Conservation (phyloP, 352 stramenopile genomes). For the Globisporangium spinosum region DNA sequence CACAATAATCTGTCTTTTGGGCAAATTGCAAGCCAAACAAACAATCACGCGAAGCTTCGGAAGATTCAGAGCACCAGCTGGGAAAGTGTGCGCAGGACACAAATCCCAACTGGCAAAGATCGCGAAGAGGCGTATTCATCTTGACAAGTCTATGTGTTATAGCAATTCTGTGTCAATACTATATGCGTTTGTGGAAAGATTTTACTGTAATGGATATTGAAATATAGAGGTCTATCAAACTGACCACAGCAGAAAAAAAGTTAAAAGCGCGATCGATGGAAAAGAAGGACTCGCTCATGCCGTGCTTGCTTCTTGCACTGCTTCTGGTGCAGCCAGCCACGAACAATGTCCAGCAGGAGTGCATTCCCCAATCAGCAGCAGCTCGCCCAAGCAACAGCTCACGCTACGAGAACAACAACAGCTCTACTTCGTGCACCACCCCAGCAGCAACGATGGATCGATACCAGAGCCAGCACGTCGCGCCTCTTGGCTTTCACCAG, state of each 20-base stretch:
- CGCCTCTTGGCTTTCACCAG: background rate
- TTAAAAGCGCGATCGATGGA: background rate
- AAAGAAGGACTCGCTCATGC: background rate
- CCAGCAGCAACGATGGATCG: background rate
- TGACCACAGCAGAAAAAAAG: background rate
- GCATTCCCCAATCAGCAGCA: slow-evolving; percentile 3
- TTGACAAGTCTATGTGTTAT: background rate
- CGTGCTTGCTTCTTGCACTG: background rate
- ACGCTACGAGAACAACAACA: background rate
- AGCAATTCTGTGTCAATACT: too few relatives aligned
- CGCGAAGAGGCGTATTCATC: background rate
- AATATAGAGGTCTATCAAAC: background rate
- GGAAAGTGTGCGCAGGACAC: slow-evolving; percentile 6
- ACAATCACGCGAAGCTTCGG: background rate
- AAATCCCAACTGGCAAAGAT: slow-evolving; percentile 2
- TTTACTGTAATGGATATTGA: background rate
- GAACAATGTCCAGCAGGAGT: background rate
- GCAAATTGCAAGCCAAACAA: background rate
- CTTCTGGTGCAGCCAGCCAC: background rate
- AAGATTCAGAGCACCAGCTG: slow-evolving; percentile 10
- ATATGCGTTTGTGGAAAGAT: too few relatives aligned
- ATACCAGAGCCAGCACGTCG: background rate
- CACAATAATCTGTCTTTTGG: background rate
- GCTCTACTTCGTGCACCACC: background rate
- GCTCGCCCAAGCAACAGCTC: background rate